These are phyloP conservation scores for Neoboletus brunneissimus DNA, from an alignment of 768 basidiomycete genomes.

Conservation along the genomic window DNA sequence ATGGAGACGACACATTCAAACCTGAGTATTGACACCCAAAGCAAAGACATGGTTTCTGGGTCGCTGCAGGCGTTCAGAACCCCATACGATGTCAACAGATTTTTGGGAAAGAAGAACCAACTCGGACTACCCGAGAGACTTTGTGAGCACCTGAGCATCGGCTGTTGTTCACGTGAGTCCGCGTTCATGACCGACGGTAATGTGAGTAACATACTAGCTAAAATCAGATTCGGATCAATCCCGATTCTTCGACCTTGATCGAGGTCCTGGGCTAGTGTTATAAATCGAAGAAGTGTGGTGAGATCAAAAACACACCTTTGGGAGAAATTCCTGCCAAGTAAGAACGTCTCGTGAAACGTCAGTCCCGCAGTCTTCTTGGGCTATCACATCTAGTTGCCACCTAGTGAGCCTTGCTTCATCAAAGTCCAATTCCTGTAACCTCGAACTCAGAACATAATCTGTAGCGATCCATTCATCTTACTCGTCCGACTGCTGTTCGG, in stretches of 20 bases:
- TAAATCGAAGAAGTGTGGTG: neutral
- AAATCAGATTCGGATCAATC: conserved; percentile 76
- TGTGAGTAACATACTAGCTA: conserved; percentile 45
- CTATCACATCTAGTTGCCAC: conserved; percentile 36
- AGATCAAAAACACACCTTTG: conserved; percentile 46
- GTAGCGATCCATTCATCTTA: too few relatives aligned
- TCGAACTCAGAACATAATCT: too few relatives aligned
- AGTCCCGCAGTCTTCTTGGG: conserved; percentile 6
- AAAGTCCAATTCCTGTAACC: conserved; percentile 74
- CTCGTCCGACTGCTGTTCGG: conserved; percentile 83
- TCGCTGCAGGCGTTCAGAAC: conserved; percentile 56
- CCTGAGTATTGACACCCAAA: conserved; percentile 77
- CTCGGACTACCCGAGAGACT: conserved; percentile 56
- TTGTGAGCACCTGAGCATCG: conserved; percentile 62
- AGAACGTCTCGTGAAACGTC: conserved; percentile 61
- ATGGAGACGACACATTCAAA: conserved; percentile 15
- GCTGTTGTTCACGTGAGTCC: conserved; percentile 33
- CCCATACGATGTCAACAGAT: conserved; percentile 80
- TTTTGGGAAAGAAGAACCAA: conserved; percentile 70
- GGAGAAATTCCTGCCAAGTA: conserved; percentile 85
- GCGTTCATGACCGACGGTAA: conserved; percentile 11
- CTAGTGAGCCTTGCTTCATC: conserved; percentile 89
- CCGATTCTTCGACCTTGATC: conserved; percentile 65
- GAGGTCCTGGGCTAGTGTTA: conserved; percentile 47
- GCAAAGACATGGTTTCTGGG: conserved; percentile 67